phyloP scores from a whole-genome alignment of 2,329 filamentous ascomycete species.

The Didymosphaeria variabile region DNA sequence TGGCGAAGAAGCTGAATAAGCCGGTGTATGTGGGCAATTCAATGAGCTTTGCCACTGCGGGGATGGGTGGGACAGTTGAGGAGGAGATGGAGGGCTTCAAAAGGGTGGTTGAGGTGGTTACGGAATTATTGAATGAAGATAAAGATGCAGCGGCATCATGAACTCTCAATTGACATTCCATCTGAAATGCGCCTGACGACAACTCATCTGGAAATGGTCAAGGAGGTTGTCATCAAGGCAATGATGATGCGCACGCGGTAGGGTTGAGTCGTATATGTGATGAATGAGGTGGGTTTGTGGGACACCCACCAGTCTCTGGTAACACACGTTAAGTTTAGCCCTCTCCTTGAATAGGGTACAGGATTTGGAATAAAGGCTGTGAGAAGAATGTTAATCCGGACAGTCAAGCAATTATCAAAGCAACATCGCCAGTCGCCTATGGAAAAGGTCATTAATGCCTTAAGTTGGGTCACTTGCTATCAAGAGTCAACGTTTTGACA shows the following conservation, averaged over 20 bases:
- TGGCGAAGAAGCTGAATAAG: conserved; percentile 75
- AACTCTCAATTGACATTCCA: neutral
- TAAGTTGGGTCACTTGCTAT: neutral
- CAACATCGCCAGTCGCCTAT: neutral
- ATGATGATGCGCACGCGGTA: neutral
- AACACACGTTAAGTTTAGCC: too few species aligned
- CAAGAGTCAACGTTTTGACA: neutral
- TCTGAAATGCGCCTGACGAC: neutral
- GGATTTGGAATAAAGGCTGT: too few species aligned
- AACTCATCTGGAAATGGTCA: neutral
- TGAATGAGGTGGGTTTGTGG: too few species aligned
- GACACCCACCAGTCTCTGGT: too few species aligned
- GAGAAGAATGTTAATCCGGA: neutral
- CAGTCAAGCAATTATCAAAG: neutral
- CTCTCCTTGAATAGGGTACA: too few species aligned
- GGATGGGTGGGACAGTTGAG: conserved; percentile 82
- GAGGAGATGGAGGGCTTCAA: conserved; percentile 93
- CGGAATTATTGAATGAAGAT: conserved; percentile 58
- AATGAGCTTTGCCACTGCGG: conserved; percentile 76
- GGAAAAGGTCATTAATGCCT: neutral
- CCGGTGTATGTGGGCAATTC: conserved; percentile 94
- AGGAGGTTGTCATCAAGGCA: neutral
- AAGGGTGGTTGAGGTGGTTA: conserved; percentile 74
- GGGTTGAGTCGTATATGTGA: too few species aligned
- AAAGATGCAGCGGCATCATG: conserved; percentile 9